Evolutionary conservation across 345 rosid genomes (phyloP).

Genomic region (Populus davidiana): DNA sequence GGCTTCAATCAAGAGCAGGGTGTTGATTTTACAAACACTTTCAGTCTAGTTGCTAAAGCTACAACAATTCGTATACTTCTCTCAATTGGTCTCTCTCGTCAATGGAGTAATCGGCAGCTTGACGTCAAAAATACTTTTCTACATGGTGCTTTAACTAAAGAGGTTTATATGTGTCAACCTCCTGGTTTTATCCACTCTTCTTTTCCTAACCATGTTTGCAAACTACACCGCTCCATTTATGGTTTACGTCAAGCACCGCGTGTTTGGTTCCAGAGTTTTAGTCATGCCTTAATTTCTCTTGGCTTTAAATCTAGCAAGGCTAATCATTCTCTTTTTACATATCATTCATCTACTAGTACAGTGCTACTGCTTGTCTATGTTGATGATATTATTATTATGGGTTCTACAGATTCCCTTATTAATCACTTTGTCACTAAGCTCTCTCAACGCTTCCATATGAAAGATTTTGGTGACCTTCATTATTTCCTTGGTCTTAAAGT

Average conservation of each 20-base stretch:
- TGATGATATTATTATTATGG: not conserved
- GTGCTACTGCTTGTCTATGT: not conserved
- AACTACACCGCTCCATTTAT: not conserved
- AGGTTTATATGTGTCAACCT: not conserved
- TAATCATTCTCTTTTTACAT: not conserved
- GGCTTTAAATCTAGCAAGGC: not conserved
- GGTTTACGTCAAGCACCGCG: not conserved
- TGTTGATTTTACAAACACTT: not conserved
- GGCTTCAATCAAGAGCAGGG: not conserved
- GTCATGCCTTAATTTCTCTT: not conserved
- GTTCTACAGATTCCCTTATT: not conserved
- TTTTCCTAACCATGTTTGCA: not conserved
- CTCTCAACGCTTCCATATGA: not conserved
- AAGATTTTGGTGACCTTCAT: not conserved
- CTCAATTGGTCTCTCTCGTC: not conserved
- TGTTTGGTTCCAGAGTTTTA: not conserved
- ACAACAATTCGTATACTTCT: not conserved
- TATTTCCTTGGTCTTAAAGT: not conserved
- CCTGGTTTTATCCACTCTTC: not conserved
- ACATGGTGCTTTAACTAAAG: not conserved
- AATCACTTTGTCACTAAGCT: not conserved
- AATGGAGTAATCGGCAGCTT: not conserved
- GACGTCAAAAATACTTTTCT: not conserved
- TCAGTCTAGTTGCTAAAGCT: not conserved
- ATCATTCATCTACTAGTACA: not conserved